Base-by-base conservation (phyloP, 2,329 filamentous ascomycete genomes). In the Claviceps sp. region DNA sequence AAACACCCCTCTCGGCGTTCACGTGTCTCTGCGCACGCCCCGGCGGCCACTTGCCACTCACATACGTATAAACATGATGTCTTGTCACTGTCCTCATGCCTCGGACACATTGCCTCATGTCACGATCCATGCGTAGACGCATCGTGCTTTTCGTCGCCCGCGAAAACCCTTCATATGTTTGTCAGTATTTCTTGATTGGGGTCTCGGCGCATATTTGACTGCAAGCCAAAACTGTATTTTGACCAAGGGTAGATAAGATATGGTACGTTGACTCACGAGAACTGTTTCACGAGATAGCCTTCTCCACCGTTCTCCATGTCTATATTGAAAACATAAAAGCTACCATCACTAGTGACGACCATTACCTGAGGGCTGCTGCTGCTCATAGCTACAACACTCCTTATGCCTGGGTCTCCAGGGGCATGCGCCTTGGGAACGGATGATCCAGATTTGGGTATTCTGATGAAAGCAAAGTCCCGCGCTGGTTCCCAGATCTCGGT, bases 401-500 rank as follows among this genome's bases (percentile, higher is more conserved):
- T 77, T 42, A 95, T 61, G 1, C 63, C 57, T 4, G 64, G 62
- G 24, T 69, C 69, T 36, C 63, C 62, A 4, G 67, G 20, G 57
- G 56, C 46, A 36, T 59, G 47, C 5, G 61, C 53, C 37, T 55
- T 48, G 4, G 56, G 45, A 5, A 52, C 54, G 4, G 61, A 53
- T 3, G 55, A 52, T 16, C 60, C 55, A 5, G 73, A 65, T 62
- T 85, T 88, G 14, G 91, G 91, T 47, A 98, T 80, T 65, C 93
- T 95, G 63, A 97, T 90, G 76, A 88, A 97, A 1, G 93, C 93
- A 70, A 98, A 98, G 67, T 98, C 93, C 51, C 93, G 81, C 54
- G 85, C 74, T 0, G 93, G 93, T 62, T 98, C 93, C 90, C 90
- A 97, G 77, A 97, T 96, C 68, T 97, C 91, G 1, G 91, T 91